A percentile compares a stretch with the other conserved stretches of the same genome.
phyloP scores from a whole-genome alignment of 1,139 yeast genomes.

The Debaryomyces sp. region DNA sequence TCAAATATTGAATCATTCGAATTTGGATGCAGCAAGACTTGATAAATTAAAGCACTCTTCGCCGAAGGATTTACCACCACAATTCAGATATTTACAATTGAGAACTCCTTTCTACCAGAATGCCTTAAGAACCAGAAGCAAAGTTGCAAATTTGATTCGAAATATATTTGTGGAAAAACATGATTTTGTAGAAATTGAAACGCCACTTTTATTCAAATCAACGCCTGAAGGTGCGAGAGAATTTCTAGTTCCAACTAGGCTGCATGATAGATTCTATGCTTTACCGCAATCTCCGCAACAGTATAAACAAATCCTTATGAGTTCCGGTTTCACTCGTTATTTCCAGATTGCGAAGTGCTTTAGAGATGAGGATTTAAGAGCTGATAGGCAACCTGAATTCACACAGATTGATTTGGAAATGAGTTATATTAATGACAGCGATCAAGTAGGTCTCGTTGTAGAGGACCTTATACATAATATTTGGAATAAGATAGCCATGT shows the following conservation, averaged over 20 bases:
- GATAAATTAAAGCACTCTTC: slow-evolving; percentile 55
- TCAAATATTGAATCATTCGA: slow-evolving; percentile 66
- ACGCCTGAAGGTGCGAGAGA: slow-evolving; percentile 99
- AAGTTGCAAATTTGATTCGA: slow-evolving; percentile 60
- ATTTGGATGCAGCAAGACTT: slow-evolving; percentile 70
- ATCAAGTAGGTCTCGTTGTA: slow-evolving; percentile 66
- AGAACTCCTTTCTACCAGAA: slow-evolving; percentile 64
- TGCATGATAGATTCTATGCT: slow-evolving; percentile 70
- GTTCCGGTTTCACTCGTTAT: slow-evolving; percentile 84
- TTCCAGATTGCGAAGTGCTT: slow-evolving; percentile 93
- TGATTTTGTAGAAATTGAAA: slow-evolving; percentile 81
- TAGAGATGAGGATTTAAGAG: slow-evolving; percentile 91
- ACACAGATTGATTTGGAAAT: slow-evolving; percentile 95
- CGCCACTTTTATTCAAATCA: slow-evolving; percentile 89
- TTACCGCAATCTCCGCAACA: slow-evolving; percentile 98
- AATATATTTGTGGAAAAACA: slow-evolving; percentile 43
- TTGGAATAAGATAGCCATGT: slow-evolving; percentile 54
- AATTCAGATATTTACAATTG: slow-evolving; percentile 78
- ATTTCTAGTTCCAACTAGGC: slow-evolving; percentile 88
- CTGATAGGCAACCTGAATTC: slow-evolving; percentile 97
- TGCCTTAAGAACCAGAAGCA: slow-evolving; percentile 62
- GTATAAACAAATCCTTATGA: slow-evolving; percentile 91
- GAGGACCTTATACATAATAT: slow-evolving; percentile 56
- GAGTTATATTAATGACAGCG: slow-evolving; percentile 73
- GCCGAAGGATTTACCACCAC: slow-evolving; percentile 67